Evolutionary conservation across 169 alveolate genomes (phyloP), one percentile per base, ranked within the genome.

Genomic region (Plasmodium berghei): DNA sequence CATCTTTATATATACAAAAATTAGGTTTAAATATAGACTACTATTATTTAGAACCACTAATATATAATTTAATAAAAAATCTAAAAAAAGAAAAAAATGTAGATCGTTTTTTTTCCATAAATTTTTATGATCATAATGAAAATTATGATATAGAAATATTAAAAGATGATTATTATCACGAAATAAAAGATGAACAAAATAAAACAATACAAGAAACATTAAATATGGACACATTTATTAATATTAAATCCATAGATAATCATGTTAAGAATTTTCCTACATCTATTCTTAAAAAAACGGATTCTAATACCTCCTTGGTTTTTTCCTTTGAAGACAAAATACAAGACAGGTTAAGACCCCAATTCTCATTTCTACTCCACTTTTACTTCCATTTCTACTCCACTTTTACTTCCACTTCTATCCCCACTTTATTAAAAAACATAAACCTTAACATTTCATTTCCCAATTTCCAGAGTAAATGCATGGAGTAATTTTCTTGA

Each of bases 401-500:
- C 14, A 12, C n/a, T 22, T 1, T 34, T 1, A 58, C 55, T 12
- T 12, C 5, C 52, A 63, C 10, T 8, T 26, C 34, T 26, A n/a
- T n/a, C n/a, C n/a, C n/a, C n/a, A n/a, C n/a, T n/a, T n/a, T n/a
- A n/a, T n/a, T n/a, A n/a, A n/a, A n/a, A n/a, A n/a, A n/a, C 26
- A 22, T 1, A 6, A 9, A 9, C 12, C 72, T 14, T 18, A 4
- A 0, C 24, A 5, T 4, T 58, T 22, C 5, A 10, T 45, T 18
- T 48, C 26, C 72, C 40, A 18, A 16, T 63, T 34, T 24, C 1
- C 54, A 80, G 90, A 28, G 72, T 80, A 20, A 80, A 52, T 70
- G 49, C 28, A 8, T 80, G 90, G 90, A 80, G 67, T 16, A n/a
- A 22, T 5, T 80, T 80, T 22, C 71, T 80, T 9, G 90, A 80